Evolutionary conservation across 495 filamentous ascomycete species (phyloP), one percentile per base, ranked within the genome.

Genomic region (Talaromyces proteolyticus): DNA sequence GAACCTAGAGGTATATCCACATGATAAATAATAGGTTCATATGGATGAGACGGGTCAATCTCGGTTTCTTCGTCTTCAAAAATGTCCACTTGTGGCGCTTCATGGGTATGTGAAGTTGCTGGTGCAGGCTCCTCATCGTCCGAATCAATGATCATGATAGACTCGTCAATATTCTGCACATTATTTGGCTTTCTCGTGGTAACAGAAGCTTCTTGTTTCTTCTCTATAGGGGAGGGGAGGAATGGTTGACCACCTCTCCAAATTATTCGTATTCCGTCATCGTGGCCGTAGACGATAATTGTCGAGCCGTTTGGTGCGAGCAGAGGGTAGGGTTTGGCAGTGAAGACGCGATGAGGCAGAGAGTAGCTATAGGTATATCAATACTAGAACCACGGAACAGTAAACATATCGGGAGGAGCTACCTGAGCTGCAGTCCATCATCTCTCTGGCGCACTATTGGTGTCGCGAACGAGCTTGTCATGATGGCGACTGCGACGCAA

Each of bases 271-370:
- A 95, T 49, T 20, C 91, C 91, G 60, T 80, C 83, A 29, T 89
- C 84, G 53, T 93, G 84, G 47, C 85, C 89, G 61, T 93, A 92
- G 23, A 95, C 59, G 46, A 94, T 77, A 59, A 96, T 78, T 2
- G 82, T 87, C 7, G 91, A 91, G 56, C 89, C 90, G 63, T 95
- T 93, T 5, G 88, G 84, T 6, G 89, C 80, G 47, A 73, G 75
- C 20, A 89, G 65, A 6, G 91, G 90, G 61, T 94, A 95, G 46
- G 79, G 74, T 61, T 85, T 80, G 25, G 87, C 80, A 36, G 82
- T 69, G 66, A 91, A 75, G 47, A 91, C 73, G 57, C 88, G 86
- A 61, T 87, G 81, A 42, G 81, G 73, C 17, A 93, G 75, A 47
- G 87, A 76, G 60, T 94, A 94, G 66, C 88, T 93, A 54, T 53